Evolutionary conservation across 2,329 filamentous ascomycete species (phyloP).

Genomic region (Diplodia seriata): DNA sequence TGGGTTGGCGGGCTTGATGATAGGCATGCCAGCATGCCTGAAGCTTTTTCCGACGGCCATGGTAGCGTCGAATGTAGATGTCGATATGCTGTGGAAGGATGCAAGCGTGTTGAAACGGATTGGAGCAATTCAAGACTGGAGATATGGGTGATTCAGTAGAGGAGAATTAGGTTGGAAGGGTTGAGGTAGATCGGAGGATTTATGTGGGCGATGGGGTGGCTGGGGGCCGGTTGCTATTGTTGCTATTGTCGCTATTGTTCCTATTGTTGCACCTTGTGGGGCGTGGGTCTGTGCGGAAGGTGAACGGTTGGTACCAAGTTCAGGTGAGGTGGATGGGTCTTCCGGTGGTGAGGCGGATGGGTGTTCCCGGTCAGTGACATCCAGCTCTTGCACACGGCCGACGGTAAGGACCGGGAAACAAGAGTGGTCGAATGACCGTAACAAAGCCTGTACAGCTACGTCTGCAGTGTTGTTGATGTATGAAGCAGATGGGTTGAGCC

Average conservation of each 20-base stretch:
- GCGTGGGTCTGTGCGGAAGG: neutral
- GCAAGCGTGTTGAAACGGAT: neutral
- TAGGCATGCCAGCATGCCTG: neutral
- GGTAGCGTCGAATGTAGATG: neutral
- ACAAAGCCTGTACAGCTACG: too few species aligned
- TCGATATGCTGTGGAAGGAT: neutral
- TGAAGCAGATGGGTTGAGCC: neutral
- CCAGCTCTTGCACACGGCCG: too few species aligned
- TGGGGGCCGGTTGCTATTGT: neutral
- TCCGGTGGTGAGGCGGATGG: too few species aligned
- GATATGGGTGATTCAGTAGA: too few species aligned
- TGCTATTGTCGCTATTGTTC: neutral
- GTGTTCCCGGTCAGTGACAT: too few species aligned
- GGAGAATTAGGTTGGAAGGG: neutral
- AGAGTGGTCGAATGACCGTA: too few species aligned
- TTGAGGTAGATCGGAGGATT: neutral
- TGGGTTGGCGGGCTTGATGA: neutral
- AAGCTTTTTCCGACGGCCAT: neutral
- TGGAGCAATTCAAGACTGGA: neutral
- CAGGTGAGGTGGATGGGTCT: too few species aligned
- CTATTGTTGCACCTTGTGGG: neutral
- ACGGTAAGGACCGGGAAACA: too few species aligned
- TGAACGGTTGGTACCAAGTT: too few species aligned
- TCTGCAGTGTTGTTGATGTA: neutral
- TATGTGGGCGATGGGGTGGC: neutral